Conservation (phyloP, 257 asterid genomes). For the Thymus mandschuricus region DNA sequence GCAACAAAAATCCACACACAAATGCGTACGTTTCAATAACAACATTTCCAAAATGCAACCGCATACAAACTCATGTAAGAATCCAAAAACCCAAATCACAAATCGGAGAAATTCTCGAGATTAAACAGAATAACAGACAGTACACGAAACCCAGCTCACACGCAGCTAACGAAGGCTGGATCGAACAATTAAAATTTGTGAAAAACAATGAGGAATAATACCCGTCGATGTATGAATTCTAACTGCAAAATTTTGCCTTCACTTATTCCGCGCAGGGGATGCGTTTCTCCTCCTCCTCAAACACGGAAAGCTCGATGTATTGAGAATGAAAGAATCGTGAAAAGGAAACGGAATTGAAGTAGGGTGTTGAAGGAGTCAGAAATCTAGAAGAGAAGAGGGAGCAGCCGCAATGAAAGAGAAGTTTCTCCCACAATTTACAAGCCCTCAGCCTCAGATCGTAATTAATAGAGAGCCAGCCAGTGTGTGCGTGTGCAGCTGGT, state of each 20-base stretch:
- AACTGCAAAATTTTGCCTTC: constrained; percentile 21
- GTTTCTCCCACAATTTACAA: constrained; percentile 16
- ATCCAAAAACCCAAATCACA: background rate
- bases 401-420: constrained; percentile 30
- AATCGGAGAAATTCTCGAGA: background rate
- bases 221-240: constrained; percentile 28
- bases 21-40: background rate
- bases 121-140: background rate
- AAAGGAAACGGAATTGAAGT: constrained; percentile 16
- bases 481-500: background rate
- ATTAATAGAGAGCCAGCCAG: constrained; percentile 7
- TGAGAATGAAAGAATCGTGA: constrained; percentile 3
- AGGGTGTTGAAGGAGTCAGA: constrained; percentile 23
- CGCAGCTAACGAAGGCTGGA: constrained; percentile 20
- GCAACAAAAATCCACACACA: background rate
- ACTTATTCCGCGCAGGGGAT: background rate
- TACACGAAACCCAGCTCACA: constrained; percentile 15
- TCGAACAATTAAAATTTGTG: constrained; percentile 17
- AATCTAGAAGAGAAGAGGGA: constrained; percentile 23
- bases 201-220: constrained; percentile 28
- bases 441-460: constrained; percentile 22
- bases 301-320: background rate
- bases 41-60: background rate
- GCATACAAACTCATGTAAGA: background rate
- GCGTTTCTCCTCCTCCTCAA: constrained; percentile 13